Conservation (phyloP, 23 red algal genomes). For the Gracilariopsis chorda region DNA sequence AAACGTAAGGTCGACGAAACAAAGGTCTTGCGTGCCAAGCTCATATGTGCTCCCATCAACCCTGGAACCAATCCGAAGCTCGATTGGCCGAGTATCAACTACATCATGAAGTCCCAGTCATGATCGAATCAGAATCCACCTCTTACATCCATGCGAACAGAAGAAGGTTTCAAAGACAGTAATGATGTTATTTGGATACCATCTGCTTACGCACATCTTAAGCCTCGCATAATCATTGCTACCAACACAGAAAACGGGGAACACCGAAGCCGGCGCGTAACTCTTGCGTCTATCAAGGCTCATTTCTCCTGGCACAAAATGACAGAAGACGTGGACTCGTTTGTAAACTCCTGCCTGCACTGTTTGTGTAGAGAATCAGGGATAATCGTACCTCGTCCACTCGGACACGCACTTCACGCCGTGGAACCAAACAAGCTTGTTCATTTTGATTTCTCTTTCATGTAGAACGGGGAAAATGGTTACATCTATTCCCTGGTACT, state of each 20-base stretch:
- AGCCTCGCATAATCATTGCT: neutral
- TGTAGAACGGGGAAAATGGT: neutral
- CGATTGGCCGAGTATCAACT: neutral
- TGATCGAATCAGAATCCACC: neutral
- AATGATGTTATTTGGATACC: constrained; percentile 1
- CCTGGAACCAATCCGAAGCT: neutral
- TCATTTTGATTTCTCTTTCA: constrained; percentile 26
- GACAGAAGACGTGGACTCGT: neutral
- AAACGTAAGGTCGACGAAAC: neutral
- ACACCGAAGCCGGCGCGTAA: neutral
- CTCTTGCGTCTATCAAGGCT: neutral
- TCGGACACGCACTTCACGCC: neutral
- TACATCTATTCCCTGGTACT: neutral
- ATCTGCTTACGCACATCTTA: neutral
- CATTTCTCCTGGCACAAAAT: constrained; percentile 6
- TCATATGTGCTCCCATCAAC: constrained; percentile 7
- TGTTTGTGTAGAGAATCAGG: neutral
- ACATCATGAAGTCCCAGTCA: neutral
- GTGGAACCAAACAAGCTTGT: neutral
- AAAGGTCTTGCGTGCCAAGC: neutral
- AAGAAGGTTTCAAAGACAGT: neutral
- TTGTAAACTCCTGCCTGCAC: constrained; percentile 27
- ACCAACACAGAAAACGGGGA: constrained; percentile 13
- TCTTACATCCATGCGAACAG: neutral
- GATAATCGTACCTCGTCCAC: neutral